Evolutionary conservation across 2,329 filamentous ascomycete species (phyloP).

Genomic region (Madurella mycetomatis): DNA sequence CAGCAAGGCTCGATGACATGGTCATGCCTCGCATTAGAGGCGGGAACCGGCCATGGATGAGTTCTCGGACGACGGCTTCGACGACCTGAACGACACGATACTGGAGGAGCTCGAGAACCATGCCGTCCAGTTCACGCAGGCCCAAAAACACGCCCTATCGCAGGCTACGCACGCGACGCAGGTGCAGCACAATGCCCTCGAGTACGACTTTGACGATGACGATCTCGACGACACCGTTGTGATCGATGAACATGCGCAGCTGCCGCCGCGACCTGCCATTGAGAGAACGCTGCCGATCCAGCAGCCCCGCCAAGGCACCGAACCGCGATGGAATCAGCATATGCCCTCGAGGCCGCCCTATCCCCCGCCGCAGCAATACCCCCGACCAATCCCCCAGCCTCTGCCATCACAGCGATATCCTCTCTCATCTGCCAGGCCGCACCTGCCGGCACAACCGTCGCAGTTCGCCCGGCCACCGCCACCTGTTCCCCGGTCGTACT

Average conservation of each 20-base stretch:
- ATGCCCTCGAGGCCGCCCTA: constrained; percentile 13
- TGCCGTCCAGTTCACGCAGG: constrained; percentile 58
- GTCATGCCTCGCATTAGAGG: constrained; percentile 4
- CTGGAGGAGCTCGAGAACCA: constrained; percentile 61
- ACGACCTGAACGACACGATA: constrained; percentile 53
- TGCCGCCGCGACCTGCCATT: constrained; percentile 32
- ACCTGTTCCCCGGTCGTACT: constrained; percentile 27
- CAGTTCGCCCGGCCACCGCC: constrained; percentile 39
- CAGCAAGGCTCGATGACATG: constrained; percentile 12
- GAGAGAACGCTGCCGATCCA: constrained; percentile 36
- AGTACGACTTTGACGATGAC: constrained; percentile 50
- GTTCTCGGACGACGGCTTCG: constrained; percentile 61
- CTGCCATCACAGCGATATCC: constrained; percentile 18
- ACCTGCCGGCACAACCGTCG: constrained; percentile 32
- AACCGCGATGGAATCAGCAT: constrained; percentile 24
- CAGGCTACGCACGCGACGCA: constrained; percentile 20
- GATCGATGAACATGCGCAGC: constrained; percentile 42
- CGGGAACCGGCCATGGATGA: constrained; percentile 43
- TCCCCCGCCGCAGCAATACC: constrained; percentile 11
- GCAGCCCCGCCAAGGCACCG: constrained; percentile 23
- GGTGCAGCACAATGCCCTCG: constrained; percentile 25
- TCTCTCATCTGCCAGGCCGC: constrained; percentile 17
- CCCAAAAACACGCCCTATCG: constrained; percentile 31
- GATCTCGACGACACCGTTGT: constrained; percentile 57
- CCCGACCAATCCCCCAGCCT: not conserved